These are phyloP conservation scores for Nakazawaea laoshanensis DNA, from an alignment of 805 yeast genomes.

Conservation along the genomic window DNA sequence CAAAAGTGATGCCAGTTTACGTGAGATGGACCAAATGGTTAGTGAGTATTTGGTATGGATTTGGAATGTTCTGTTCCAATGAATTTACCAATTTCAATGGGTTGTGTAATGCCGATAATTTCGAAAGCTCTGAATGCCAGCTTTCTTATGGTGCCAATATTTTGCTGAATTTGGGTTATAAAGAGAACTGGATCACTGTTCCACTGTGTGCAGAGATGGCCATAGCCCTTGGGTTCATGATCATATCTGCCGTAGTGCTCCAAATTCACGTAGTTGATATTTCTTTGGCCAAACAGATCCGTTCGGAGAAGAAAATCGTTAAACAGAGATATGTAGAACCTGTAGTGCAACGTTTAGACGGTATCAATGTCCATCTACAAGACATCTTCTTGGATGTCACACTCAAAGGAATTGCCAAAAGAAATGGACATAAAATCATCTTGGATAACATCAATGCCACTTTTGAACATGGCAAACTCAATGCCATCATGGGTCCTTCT, in stretches of 20 bases:
- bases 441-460: slow-evolving; percentile 34
- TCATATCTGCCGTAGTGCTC: slow-evolving; percentile 33
- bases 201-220: slow-evolving; percentile 47
- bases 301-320: background rate
- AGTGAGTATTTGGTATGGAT: slow-evolving; percentile 71
- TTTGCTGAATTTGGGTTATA: slow-evolving; percentile 49
- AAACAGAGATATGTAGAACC: no score
- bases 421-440: no score
- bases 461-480: slow-evolving; percentile 41
- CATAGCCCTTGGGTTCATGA: slow-evolving; percentile 43
- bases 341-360: slow-evolving; percentile 1
- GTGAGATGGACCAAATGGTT: slow-evolving; percentile 79
- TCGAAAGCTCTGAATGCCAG: slow-evolving; percentile 27
- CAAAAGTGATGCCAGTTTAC: slow-evolving; percentile 70
- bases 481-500: slow-evolving; percentile 66
- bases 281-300: slow-evolving; percentile 26
- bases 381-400: slow-evolving; percentile 16
- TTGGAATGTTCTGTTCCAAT: slow-evolving; percentile 59
- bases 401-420: slow-evolving; percentile 3
- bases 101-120: slow-evolving; percentile 32
- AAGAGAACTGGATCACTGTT: slow-evolving; percentile 45
- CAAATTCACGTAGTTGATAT: slow-evolving; percentile 36
- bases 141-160: slow-evolving; percentile 50
- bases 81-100: slow-evolving; percentile 58
- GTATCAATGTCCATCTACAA: slow-evolving; percentile 14